Percentiles rank a stretch among this genome's conserved stretches.
Conservation (phyloP, 2,329 filamentous ascomycete genomes). For the Claviceps sp. region DNA sequence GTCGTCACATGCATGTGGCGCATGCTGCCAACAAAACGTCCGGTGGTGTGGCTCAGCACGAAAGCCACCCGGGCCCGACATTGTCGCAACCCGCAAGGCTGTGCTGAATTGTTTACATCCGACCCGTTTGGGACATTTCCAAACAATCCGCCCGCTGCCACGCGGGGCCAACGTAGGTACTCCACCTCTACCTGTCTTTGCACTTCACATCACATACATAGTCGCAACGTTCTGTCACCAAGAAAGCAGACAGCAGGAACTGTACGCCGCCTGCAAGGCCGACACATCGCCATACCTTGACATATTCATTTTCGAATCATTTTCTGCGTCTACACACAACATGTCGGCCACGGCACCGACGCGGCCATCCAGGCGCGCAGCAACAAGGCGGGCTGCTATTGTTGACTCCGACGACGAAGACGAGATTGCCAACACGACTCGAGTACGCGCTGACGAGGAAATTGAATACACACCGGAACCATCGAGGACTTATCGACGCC, state of each 20-base stretch:
- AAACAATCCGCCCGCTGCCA: constrained; percentile 19
- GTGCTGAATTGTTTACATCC: constrained; percentile 26
- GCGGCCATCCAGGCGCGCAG: constrained; percentile 27
- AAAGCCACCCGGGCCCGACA: not conserved
- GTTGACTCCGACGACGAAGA: constrained; percentile 74
- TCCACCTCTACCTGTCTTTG: not conserved
- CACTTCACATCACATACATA: not conserved
- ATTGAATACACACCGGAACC: constrained; percentile 73
- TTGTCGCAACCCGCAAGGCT: not conserved
- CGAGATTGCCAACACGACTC: constrained; percentile 38
- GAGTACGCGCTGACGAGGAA: constrained; percentile 45
- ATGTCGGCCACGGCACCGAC: constrained; percentile 22
- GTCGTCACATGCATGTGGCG: constrained; percentile 13
- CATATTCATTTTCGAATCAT: not conserved
- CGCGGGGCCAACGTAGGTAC: constrained; percentile 11
- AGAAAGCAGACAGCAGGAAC: not conserved
- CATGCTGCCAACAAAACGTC: not conserved
- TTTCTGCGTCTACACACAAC: not conserved
- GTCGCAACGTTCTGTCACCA: not conserved
- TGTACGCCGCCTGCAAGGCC: not conserved
- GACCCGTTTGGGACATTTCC: constrained; percentile 23
- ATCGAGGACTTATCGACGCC: constrained; percentile 41
- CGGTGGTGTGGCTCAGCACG: constrained; percentile 1
- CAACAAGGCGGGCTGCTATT: constrained; percentile 56
- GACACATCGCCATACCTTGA: not conserved